Evolutionary conservation across 2,329 filamentous ascomycete genomes (phyloP).

Genomic region (Paraconiothyrium sp.): DNA sequence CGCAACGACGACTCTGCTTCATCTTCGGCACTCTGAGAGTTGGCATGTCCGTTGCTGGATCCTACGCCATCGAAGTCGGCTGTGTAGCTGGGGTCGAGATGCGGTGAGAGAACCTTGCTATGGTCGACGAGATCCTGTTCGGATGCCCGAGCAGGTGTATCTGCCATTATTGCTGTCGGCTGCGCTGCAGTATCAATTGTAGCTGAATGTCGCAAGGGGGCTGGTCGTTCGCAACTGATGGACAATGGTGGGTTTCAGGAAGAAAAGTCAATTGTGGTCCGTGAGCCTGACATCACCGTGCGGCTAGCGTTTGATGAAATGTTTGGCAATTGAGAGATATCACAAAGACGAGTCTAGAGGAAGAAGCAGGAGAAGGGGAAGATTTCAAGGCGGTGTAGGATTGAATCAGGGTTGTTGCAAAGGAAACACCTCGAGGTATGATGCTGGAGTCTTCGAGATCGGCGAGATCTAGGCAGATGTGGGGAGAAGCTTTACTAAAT

Average conservation of each 20-base stretch:
- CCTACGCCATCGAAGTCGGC: slow-evolving; percentile 53
- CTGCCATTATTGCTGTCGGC: slow-evolving; percentile 32
- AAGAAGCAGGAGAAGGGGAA: neutral
- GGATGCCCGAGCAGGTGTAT: slow-evolving; percentile 38
- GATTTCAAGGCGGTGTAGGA: neutral
- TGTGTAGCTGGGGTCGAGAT: slow-evolving; percentile 56
- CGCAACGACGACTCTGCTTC: slow-evolving; percentile 71
- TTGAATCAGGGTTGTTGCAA: neutral
- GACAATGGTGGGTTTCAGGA: slow-evolving; percentile 35
- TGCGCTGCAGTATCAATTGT: neutral
- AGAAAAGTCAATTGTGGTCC: slow-evolving; percentile 39
- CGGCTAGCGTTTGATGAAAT: neutral
- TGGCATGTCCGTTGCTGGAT: slow-evolving; percentile 35
- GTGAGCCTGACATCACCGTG: slow-evolving; percentile 41
- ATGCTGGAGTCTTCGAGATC: slow-evolving; percentile 26
- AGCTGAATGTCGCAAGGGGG: neutral
- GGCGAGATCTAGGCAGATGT: slow-evolving; percentile 16
- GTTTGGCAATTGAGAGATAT: neutral
- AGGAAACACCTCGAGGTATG: neutral
- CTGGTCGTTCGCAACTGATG: slow-evolving; percentile 11
- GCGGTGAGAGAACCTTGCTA: slow-evolving; percentile 52
- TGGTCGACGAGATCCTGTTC: slow-evolving; percentile 37
- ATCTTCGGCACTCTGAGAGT: slow-evolving; percentile 34
- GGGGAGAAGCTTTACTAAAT: slow-evolving; percentile 11
- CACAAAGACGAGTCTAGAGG: neutral